These are phyloP conservation scores for Penicillium robsamsonii DNA, from an alignment of 495 filamentous ascomycete genomes.

Conservation along the genomic window DNA sequence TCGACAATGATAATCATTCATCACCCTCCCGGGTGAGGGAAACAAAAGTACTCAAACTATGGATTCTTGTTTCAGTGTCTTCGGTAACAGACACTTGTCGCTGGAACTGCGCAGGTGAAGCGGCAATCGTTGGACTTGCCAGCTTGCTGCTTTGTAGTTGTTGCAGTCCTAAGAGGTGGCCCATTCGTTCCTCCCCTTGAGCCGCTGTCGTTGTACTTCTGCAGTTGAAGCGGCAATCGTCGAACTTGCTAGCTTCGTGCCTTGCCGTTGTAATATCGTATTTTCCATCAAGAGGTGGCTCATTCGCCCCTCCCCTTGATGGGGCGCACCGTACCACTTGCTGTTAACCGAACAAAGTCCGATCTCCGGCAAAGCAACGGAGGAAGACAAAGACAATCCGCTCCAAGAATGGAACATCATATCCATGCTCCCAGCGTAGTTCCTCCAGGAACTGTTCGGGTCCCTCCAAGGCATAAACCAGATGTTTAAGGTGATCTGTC, in stretches of 20 bases:
- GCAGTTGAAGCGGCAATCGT: conserved; percentile 3
- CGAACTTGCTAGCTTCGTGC: conserved; percentile 4
- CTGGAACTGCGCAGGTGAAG: background rate
- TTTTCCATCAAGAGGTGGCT: background rate
- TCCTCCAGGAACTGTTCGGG: background rate
- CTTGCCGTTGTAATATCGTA: background rate
- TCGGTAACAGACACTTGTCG: background rate
- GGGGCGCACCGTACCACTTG: background rate
- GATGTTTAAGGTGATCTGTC: background rate
- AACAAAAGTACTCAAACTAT: background rate
- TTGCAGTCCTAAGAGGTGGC: background rate
- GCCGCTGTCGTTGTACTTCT: background rate
- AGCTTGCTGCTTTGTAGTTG: conserved; percentile 1
- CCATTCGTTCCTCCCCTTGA: conserved; percentile 1
- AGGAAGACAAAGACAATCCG: background rate
- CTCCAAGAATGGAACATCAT: background rate
- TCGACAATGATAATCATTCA: background rate
- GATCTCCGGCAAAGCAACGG: background rate
- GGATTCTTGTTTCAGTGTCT: background rate
- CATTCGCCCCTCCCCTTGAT: conserved; percentile 8
- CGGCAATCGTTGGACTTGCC: conserved; percentile 1
- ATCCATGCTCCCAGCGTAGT: conserved; percentile 1
- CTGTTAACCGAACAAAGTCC: background rate
- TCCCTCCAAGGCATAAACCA: background rate
- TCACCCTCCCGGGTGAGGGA: background rate